Evolutionary conservation across 495 filamentous ascomycete genomes (phyloP).

Genomic region (Staphylotrichum tortipilum): DNA sequence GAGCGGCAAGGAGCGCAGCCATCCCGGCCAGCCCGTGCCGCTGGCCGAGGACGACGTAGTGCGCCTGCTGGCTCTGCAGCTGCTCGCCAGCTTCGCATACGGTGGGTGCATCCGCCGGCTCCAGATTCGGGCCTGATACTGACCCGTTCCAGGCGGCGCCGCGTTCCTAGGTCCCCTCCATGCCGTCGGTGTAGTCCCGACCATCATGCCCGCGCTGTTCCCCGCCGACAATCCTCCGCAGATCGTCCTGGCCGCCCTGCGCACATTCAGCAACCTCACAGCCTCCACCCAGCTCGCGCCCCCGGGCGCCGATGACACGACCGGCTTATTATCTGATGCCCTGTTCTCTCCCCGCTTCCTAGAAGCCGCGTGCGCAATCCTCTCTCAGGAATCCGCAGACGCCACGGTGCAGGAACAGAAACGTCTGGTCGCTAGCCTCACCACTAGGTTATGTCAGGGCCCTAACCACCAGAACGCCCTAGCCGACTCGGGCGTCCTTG

Average conservation of each 20-base stretch:
- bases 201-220: slow-evolving; percentile 58
- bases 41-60: slow-evolving; percentile 51
- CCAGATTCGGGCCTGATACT: not conserved
- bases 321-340: slow-evolving; percentile 47
- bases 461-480: slow-evolving; percentile 61
- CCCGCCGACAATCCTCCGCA: slow-evolving; percentile 54
- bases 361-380: slow-evolving; percentile 51
- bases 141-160: slow-evolving; percentile 57
- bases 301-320: slow-evolving; percentile 19
- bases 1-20: slow-evolving; percentile 29
- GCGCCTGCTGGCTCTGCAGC: slow-evolving; percentile 68
- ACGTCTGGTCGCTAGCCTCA: slow-evolving; percentile 54
- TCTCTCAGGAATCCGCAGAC: slow-evolving; percentile 49
- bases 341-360: slow-evolving; percentile 57
- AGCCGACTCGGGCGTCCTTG: slow-evolving; percentile 63
- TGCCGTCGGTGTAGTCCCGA: slow-evolving; percentile 53
- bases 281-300: slow-evolving; percentile 49
- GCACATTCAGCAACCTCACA: slow-evolving; percentile 62
- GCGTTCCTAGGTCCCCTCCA: slow-evolving; percentile 68
- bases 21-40: slow-evolving; percentile 16
- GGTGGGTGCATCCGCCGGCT: slow-evolving; percentile 43
- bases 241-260: slow-evolving; percentile 63
- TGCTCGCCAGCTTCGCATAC: slow-evolving; percentile 74
- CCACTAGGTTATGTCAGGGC: slow-evolving; percentile 53
- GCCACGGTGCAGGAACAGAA: slow-evolving; percentile 52